These are phyloP conservation scores for Fusarium heterosporum DNA, from an alignment of 2,329 filamentous ascomycete genomes.

Conservation along the genomic window DNA sequence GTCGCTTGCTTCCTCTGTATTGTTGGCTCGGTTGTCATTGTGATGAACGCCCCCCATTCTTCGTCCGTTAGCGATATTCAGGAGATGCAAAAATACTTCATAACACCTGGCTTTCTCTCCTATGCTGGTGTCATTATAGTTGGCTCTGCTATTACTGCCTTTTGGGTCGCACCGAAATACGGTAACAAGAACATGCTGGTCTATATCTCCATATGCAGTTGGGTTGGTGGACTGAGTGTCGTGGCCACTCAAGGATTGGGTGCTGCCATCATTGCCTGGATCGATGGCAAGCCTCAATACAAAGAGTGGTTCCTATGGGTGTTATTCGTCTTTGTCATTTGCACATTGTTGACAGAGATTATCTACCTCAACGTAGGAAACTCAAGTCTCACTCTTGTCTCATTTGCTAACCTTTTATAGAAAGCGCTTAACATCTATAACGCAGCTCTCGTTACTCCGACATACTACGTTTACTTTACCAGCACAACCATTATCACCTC, in stretches of 20 bases:
- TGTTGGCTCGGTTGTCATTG: slow-evolving; percentile 91
- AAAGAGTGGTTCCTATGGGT: slow-evolving; percentile 98
- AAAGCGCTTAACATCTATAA: slow-evolving; percentile 99
- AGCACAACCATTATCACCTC: slow-evolving; percentile 95
- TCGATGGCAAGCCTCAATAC: slow-evolving; percentile 84
- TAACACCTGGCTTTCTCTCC: slow-evolving; percentile 85
- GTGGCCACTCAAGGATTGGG: slow-evolving; percentile 95
- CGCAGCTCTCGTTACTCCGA: slow-evolving; percentile 94
- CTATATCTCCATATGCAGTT: slow-evolving; percentile 95
- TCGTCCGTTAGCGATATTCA: slow-evolving; percentile 89
- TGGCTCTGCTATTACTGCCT: slow-evolving; percentile 75
- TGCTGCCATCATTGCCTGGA: slow-evolving; percentile 89
- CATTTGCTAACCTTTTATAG: slow-evolving; percentile 63
- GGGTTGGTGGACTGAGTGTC: slow-evolving; percentile 93
- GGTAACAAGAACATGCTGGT: slow-evolving; percentile 98
- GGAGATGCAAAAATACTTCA: slow-evolving; percentile 89
- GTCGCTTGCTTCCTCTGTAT: slow-evolving; percentile 97
- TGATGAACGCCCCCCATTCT: slow-evolving; percentile 89
- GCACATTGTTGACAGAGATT: slow-evolving; percentile 92
- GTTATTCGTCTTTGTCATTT: slow-evolving; percentile 87
- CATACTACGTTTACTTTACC: slow-evolving; percentile 99
- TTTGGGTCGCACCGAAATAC: slow-evolving; percentile 87
- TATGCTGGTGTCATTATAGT: slow-evolving; percentile 88
- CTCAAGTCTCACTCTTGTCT: neutral
- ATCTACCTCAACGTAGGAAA: slow-evolving; percentile 91